These are phyloP conservation scores for Aristolochia fimbriata DNA, from an alignment of 164 flowering plant species.

Conservation along the genomic window DNA sequence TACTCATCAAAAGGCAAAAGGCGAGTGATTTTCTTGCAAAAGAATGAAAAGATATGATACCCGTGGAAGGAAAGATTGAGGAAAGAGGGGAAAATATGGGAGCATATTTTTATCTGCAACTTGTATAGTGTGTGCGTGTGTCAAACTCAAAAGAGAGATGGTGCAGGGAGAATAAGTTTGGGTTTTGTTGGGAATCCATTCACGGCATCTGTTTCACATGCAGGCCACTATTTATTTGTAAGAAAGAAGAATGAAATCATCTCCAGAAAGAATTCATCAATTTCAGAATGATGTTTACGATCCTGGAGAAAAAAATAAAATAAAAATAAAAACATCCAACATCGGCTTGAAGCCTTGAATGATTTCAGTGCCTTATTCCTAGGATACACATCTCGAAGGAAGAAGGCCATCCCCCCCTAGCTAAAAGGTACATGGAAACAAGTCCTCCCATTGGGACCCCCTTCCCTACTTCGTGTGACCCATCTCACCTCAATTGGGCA, in stretches of 20 bases:
- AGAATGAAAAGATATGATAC: too few species aligned
- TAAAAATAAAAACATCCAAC: too few species aligned
- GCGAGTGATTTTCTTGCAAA: constrained; percentile 3
- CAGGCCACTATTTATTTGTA: not conserved
- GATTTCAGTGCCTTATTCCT: too few species aligned
- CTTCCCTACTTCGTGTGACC: too few species aligned
- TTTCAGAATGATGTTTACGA: not conserved
- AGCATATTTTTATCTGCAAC: not conserved
- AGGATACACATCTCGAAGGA: too few species aligned
- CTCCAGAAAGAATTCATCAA: not conserved
- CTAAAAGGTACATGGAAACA: too few species aligned
- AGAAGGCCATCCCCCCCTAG: too few species aligned
- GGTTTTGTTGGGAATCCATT: not conserved
- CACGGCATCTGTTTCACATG: constrained; percentile 1
- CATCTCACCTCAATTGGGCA: too few species aligned
- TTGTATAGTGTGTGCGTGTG: too few species aligned
- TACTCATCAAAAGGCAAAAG: not conserved
- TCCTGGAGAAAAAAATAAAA: too few species aligned
- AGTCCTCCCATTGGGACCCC: too few species aligned
- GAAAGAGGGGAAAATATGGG: not conserved
- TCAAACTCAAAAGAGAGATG: constrained; percentile 1
- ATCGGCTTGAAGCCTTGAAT: too few species aligned
- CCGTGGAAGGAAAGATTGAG: constrained; percentile 1
- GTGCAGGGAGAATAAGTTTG: not conserved
- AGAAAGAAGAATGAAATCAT: not conserved